Evolutionary conservation across 169 alveolate genomes (phyloP).

Genomic region (Eimeria necatrix): DNA sequence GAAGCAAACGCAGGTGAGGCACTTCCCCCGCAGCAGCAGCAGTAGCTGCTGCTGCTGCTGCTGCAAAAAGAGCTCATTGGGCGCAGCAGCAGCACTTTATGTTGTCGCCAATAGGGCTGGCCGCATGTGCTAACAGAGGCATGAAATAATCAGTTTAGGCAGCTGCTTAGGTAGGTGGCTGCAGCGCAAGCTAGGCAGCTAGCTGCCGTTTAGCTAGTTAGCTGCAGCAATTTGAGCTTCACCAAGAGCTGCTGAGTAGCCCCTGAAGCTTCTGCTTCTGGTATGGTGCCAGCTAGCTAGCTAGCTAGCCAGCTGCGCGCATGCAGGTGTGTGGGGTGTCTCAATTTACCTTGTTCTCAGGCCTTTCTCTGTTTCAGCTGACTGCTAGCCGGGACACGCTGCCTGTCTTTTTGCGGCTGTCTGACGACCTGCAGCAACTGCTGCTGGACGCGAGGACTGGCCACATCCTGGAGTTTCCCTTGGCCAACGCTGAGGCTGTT

Average conservation of each 20-base stretch:
- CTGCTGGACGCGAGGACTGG: slow-evolving; percentile 61
- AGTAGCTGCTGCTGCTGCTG: background rate
- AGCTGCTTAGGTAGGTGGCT: background rate
- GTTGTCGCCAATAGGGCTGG: background rate
- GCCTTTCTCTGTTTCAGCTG: slow-evolving; percentile 37
- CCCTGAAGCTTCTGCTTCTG: no score
- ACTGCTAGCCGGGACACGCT: slow-evolving; percentile 44
- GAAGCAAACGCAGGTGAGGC: slow-evolving; percentile 25
- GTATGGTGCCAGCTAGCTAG: background rate
- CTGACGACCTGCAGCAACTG: slow-evolving; percentile 45
- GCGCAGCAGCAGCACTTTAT: background rate
- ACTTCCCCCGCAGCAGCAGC: background rate
- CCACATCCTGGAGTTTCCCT: slow-evolving; percentile 55
- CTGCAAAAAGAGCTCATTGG: background rate
- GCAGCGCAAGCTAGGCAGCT: background rate
- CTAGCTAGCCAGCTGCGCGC: background rate
- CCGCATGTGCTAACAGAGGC: background rate
- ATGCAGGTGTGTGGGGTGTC: background rate
- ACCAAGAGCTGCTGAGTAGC: background rate
- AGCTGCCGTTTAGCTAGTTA: background rate
- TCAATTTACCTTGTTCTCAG: background rate
- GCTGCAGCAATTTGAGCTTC: background rate
- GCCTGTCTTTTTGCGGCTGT: slow-evolving; percentile 32
- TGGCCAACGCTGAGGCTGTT: slow-evolving; percentile 38
- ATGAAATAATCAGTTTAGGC: background rate